A percentile compares a stretch with the other conserved stretches of the same genome.
phyloP scores from a whole-genome alignment of 129 eudicot species.

The Solidago caesia region DNA sequence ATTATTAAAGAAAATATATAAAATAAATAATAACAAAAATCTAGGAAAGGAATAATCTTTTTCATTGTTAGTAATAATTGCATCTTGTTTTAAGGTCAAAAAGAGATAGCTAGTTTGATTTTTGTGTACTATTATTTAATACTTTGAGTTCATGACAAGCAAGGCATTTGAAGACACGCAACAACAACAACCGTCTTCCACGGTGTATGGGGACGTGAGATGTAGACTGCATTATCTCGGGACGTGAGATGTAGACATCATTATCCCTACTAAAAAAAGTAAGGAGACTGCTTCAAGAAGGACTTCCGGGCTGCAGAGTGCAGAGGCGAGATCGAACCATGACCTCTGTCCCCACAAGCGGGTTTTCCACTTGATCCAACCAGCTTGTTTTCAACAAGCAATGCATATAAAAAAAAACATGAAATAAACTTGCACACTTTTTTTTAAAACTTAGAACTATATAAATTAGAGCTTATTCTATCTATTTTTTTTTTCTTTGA shows the following conservation, averaged over 20 bases:
- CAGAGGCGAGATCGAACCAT: too few species aligned
- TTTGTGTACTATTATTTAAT: neutral
- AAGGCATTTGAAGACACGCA: slow-evolving; percentile 16
- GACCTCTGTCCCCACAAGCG: too few species aligned
- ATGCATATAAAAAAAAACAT: too few species aligned
- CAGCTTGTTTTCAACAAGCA: too few species aligned
- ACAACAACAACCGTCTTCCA: neutral
- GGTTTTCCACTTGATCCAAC: too few species aligned
- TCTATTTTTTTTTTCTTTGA: too few species aligned
- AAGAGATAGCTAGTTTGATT: neutral
- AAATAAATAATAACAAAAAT: neutral
- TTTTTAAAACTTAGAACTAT: neutral
- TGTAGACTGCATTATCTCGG: too few species aligned
- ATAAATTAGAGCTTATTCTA: neutral
- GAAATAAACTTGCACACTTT: neutral
- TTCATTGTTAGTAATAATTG: neutral
- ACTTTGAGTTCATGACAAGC: slow-evolving; percentile 36
- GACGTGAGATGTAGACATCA: too few species aligned
- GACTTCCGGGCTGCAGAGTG: too few species aligned
- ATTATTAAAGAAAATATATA: neutral
- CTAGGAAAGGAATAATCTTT: neutral
- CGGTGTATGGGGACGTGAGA: too few species aligned
- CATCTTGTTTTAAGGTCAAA: slow-evolving; percentile 9
- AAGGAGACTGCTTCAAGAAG: too few species aligned
- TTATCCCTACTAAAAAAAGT: too few species aligned